Percentiles rank a stretch among this genome's conserved stretches.
phyloP scores from a whole-genome alignment of 768 basidiomycete genomes.

The Pleurotus tuber-regium region DNA sequence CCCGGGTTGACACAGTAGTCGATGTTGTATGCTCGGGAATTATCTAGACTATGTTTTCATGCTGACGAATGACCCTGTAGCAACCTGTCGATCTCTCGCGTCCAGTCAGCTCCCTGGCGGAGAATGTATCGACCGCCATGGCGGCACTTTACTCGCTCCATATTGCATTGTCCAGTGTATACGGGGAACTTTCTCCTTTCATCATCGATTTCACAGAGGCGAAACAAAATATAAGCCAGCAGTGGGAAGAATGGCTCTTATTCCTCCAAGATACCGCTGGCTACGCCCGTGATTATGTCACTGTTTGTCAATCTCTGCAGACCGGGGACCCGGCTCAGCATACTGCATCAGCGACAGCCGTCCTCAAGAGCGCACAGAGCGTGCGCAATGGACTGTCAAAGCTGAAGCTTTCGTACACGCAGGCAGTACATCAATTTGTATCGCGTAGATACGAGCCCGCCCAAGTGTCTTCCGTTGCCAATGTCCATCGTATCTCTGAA shows the following conservation, averaged over 20 bases:
- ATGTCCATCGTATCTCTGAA: background rate
- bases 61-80: no score
- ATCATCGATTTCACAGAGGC: background rate
- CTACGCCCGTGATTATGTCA: background rate
- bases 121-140: background rate
- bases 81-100: background rate
- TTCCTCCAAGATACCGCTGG: background rate
- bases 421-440: background rate
- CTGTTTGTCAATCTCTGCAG: background rate
- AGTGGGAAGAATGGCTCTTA: background rate
- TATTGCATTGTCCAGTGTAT: background rate
- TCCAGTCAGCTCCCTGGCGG: background rate
- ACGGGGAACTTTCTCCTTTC: background rate
- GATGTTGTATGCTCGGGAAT: no score
- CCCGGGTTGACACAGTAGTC: no score
- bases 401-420: background rate
- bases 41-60: no score
- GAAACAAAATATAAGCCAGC: background rate
- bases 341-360: background rate
- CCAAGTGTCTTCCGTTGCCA: background rate
- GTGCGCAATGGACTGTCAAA: background rate
- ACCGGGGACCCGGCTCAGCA: background rate
- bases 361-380: background rate
- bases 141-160: background rate
- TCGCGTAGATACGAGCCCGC: background rate